phyloP scores from a whole-genome alignment of 177 flowering plant species.

The Telopea speciosissima region DNA sequence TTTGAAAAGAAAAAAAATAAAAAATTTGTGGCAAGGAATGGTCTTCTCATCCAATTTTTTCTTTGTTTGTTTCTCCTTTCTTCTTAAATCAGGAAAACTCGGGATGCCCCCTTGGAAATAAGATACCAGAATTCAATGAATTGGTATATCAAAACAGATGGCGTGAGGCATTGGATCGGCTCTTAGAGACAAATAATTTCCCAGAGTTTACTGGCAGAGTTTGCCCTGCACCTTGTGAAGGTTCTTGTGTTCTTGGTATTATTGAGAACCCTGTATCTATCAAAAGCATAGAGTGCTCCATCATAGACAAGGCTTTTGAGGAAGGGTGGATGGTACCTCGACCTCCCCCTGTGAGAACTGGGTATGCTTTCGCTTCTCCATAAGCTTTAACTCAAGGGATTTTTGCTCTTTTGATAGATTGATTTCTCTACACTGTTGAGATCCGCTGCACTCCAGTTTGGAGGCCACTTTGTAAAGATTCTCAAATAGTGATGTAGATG shows the following conservation, averaged over 20 bases:
- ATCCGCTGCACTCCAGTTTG: neutral
- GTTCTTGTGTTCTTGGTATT: conserved; percentile 98
- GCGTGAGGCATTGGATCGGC: conserved; percentile 94
- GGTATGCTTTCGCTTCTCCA: conserved; percentile 39
- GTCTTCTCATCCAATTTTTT: neutral
- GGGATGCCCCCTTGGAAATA: conserved; percentile 98
- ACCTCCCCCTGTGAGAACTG: conserved; percentile 80
- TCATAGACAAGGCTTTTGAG: conserved; percentile 95
- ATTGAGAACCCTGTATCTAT: conserved; percentile 98
- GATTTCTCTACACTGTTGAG: neutral
- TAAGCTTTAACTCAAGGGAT: neutral
- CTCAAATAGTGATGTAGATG: neutral
- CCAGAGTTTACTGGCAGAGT: conserved; percentile 99
- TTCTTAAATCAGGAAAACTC: conserved; percentile 61
- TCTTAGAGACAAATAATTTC: conserved; percentile 94
- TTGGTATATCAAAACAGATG: conserved; percentile 95
- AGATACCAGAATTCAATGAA: conserved; percentile 98
- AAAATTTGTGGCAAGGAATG: neutral
- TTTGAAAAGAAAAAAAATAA: no score
- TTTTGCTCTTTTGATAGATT: neutral
- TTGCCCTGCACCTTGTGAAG: conserved; percentile 99
- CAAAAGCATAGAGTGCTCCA: conserved; percentile 90
- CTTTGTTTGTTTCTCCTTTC: neutral
- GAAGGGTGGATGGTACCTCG: conserved; percentile 99
- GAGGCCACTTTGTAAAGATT: no score